Evolutionary conservation across 768 basidiomycete species (phyloP).

Genomic region (Chalciporus chontae): DNA sequence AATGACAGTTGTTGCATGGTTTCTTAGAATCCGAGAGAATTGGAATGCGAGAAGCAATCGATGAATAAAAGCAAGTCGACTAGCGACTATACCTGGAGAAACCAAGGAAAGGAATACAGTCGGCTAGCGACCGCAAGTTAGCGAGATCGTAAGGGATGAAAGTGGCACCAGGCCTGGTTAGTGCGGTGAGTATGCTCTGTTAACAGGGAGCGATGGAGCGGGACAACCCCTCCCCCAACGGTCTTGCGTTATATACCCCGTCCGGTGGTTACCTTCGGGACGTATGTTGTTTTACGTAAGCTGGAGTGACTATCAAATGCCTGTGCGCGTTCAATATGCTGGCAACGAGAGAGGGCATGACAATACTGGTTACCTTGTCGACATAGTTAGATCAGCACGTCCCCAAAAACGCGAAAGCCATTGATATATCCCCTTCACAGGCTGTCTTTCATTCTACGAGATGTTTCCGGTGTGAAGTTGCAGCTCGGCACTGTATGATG

Average conservation of each 20-base stretch:
- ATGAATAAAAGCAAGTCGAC: constrained; percentile 6
- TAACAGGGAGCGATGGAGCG: not conserved
- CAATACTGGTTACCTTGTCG: constrained; percentile 21
- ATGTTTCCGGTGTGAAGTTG: constrained; percentile 2
- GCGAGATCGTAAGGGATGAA: constrained; percentile 4
- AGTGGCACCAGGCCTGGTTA: constrained; percentile 21
- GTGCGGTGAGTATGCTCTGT: not conserved
- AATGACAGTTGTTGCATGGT: constrained; percentile 53
- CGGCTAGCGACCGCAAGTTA: constrained; percentile 17
- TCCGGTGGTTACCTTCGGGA: not conserved
- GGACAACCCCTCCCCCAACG: not conserved
- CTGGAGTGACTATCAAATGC: not conserved
- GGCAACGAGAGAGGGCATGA: not conserved
- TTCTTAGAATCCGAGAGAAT: not conserved
- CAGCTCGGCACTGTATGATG: not conserved
- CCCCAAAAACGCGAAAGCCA: constrained; percentile 4
- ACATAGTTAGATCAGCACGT: constrained; percentile 3
- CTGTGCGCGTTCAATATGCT: not conserved
- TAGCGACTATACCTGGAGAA: constrained; percentile 5
- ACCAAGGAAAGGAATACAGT: not conserved
- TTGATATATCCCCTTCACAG: not conserved
- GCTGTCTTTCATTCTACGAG: not conserved
- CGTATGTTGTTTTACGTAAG: constrained; percentile 14
- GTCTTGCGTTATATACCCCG: constrained; percentile 9
- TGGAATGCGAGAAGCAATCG: not conserved